Evolutionary conservation across 2,329 filamentous ascomycete species (phyloP), one percentile per base, ranked within the genome.

Genomic region (Colletotrichum sublineola): DNA sequence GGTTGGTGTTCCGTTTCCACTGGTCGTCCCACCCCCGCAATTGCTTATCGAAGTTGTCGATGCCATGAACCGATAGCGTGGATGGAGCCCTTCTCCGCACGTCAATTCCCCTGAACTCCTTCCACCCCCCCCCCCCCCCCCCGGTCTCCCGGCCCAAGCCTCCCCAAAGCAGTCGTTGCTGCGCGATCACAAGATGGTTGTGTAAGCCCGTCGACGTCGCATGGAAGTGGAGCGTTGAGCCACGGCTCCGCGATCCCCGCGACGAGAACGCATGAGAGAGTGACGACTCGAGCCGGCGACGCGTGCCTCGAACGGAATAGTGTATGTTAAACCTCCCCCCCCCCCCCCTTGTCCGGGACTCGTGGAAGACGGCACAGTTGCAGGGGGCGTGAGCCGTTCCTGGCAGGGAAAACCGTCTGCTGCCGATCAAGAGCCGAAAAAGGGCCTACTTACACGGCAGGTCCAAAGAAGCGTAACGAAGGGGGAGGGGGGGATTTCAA

Each of bases 191-290:
- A 50, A 61, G 70, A 69, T 56, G 60, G 11, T 4, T 11, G 50
- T 18, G 38, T 9, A 15, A 38, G 20, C 12, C 40, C 52, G 46
- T 44, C 31, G 20, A 56, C 12, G 70, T 73, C 56, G 55, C 70
- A 70, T 42, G 36, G 40, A 31, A 29, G 60, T 60, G 60, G 66
- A 65, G 46, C 31, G 40, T 24, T 33, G 20, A 33, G 44, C 11
- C 29, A 29, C 70, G 70, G 70, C 70, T 73, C 70, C 70, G 70
- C 20, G 70, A 73, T 70, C 70, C 70, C 70, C 70, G 70, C 38
- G 31, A 29, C 5, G 40, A 15, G 31, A n/a, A 46, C 15, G 14
- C 15, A 42, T 24, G 2, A n/a, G 14, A 14, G 24, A 44, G 48
- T 14, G 38, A 29, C 6, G 18, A 36, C 42, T 29, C 31, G 14